Percentiles rank a stretch among this genome's conserved stretches.
These are phyloP conservation scores for Melanogaster broomeanus DNA, from an alignment of 768 basidiomycete species.

Conservation along the genomic window DNA sequence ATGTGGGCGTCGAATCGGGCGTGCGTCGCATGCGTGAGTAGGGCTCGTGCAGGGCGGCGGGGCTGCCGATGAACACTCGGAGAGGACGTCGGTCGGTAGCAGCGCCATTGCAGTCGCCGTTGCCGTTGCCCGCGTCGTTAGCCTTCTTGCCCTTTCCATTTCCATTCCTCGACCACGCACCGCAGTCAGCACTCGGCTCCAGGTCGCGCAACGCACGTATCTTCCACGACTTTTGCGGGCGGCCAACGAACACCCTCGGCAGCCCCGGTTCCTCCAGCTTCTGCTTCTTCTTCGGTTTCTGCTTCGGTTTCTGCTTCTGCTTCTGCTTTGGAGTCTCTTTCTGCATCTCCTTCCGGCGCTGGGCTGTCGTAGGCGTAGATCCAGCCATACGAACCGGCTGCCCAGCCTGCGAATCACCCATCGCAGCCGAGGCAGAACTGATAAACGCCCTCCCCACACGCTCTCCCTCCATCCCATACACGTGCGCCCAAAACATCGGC, in stretches of 20 bases:
- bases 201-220: conserved; percentile 22
- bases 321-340: no score
- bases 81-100: not conserved
- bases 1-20: not conserved
- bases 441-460: conserved; percentile 29
- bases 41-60: conserved; percentile 14
- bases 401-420: not conserved
- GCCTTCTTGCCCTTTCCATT: conserved; percentile 1
- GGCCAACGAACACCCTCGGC: conserved; percentile 28
- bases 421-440: conserved; percentile 8
- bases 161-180: not conserved
- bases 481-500: conserved; percentile 35
- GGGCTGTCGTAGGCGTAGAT: not conserved
- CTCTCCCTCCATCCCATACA: conserved; percentile 32
- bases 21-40: conserved; percentile 22
- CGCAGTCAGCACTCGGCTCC: conserved; percentile 10
- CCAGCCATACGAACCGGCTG: no score
- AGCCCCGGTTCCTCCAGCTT: not conserved
- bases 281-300: not conserved
- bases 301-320: not conserved
- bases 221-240: conserved; percentile 23
- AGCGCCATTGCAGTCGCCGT: no score
- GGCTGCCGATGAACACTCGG: conserved; percentile 25
- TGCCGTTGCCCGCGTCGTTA: no score
- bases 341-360: not conserved